A percentile compares a stretch with the other conserved stretches of the same genome.
phyloP scores from a whole-genome alignment of 164 flowering plant species.

The Tetracentron sinense region DNA sequence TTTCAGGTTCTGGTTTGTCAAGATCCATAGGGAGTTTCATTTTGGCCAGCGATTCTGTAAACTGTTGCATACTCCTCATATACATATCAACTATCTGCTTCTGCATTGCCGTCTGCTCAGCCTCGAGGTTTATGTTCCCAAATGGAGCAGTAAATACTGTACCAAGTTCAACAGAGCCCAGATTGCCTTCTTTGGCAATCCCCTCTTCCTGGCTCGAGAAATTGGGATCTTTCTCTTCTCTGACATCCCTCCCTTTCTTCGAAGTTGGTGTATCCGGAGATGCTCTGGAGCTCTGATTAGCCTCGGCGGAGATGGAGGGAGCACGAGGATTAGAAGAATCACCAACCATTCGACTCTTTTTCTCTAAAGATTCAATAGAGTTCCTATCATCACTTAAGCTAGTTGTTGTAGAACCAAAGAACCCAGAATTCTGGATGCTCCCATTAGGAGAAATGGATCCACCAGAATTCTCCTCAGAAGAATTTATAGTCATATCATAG shows the following conservation, averaged over 20 bases:
- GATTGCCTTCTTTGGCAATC: conserved; percentile 20
- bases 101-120: conserved; percentile 78
- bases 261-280: conserved; percentile 63
- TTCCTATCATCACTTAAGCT: conserved; percentile 59
- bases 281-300: conserved; percentile 21
- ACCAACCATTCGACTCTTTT: conserved; percentile 27
- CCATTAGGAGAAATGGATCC: conserved; percentile 42
- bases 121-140: conserved; percentile 43
- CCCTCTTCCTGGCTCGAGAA: conserved; percentile 33
- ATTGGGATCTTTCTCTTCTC: conserved; percentile 24
- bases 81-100: conserved; percentile 88
- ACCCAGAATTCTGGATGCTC: conserved; percentile 48
- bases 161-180: conserved; percentile 24
- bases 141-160: conserved; percentile 46
- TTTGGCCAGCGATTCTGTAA: too few relatives aligned
- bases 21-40: conserved; percentile 93
- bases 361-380: conserved; percentile 43
- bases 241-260: conserved; percentile 27
- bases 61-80: too few relatives aligned
- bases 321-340: conserved; percentile 29
- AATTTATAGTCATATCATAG: conserved; percentile 54
- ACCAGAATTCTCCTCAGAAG: conserved; percentile 32
- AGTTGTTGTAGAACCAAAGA: conserved; percentile 55
- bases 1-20: conserved; percentile 32
- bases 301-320: conserved; percentile 20